Conservation (phyloP, 768 basidiomycete species). For the Mycena epipterygia region DNA sequence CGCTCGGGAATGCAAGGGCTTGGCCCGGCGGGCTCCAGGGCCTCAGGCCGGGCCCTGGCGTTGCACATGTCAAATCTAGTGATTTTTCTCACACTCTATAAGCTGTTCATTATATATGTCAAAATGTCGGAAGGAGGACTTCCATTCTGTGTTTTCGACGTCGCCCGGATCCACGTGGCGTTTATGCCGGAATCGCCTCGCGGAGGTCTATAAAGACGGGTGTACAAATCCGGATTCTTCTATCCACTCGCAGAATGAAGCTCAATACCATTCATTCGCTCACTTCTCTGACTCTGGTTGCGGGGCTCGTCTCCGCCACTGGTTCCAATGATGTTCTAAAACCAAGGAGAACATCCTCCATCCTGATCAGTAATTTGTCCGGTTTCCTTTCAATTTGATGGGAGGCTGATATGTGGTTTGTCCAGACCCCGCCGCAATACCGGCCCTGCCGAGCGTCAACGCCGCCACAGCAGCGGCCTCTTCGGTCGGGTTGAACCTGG, state of each 20-base stretch:
- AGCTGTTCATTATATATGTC: no score
- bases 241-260: background rate
- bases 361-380: slow-evolving; percentile 6
- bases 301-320: background rate
- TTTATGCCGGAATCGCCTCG: no score
- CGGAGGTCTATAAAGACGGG: no score
- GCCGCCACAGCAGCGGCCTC: background rate
- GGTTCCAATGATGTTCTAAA: background rate
- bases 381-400: background rate
- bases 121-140: no score
- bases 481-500: slow-evolving; percentile 42
- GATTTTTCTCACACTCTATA: no score
- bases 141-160: no score
- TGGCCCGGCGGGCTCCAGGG: no score
- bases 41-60: no score
- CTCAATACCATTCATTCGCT: background rate
- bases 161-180: no score
- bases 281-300: background rate
- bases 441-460: background rate
- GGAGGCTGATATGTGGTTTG: background rate
- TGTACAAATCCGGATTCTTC: no score
- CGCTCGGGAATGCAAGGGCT: no score
- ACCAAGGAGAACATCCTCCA: background rate
- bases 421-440: background rate
- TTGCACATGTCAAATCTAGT: no score